These are phyloP conservation scores for Papiliotrema fonsecae DNA, from an alignment of 1,284 basidiomycete genomes.

Conservation along the genomic window DNA sequence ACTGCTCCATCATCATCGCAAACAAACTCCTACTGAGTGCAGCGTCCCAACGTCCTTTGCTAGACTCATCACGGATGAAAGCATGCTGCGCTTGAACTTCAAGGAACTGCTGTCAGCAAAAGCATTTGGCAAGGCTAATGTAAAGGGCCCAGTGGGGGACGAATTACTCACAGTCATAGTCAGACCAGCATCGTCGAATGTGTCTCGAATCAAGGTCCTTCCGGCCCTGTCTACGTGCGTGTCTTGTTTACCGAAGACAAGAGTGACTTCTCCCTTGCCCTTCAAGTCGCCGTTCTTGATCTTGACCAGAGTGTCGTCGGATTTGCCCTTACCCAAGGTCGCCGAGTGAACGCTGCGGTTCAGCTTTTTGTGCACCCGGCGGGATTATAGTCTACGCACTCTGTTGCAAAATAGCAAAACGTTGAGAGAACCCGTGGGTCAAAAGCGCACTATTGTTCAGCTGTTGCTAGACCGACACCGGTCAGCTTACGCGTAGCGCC, in stretches of 20 bases:
- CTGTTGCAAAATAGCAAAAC: slow-evolving; percentile 91
- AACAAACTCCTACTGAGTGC: slow-evolving; percentile 77
- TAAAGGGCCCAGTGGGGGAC: neutral
- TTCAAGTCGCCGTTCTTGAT: slow-evolving; percentile 69
- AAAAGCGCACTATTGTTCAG: slow-evolving; percentile 65
- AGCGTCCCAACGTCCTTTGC: slow-evolving; percentile 89
- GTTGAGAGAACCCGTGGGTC: slow-evolving; percentile 74
- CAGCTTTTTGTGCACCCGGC: slow-evolving; percentile 11
- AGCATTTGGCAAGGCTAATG: neutral
- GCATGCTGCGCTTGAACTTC: slow-evolving; percentile 93
- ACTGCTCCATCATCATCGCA: slow-evolving; percentile 85
- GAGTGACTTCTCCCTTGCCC: slow-evolving; percentile 74
- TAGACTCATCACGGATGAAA: slow-evolving; percentile 83
- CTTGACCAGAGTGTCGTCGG: slow-evolving; percentile 66
- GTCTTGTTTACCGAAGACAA: slow-evolving; percentile 87
- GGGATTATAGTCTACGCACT: slow-evolving; percentile 41
- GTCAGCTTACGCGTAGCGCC: slow-evolving; percentile 56
- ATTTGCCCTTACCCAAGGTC: slow-evolving; percentile 74
- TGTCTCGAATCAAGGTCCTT: slow-evolving; percentile 72
- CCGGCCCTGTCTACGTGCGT: slow-evolving; percentile 83
- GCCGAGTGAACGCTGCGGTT: slow-evolving; percentile 63
- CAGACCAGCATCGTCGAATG: slow-evolving; percentile 71
- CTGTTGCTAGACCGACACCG: neutral
- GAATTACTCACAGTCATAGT: slow-evolving; percentile 56
- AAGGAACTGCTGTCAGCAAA: slow-evolving; percentile 59